Percentiles rank a stretch among this genome's conserved stretches.
Evolutionary conservation across 352 stramenopile genomes (phyloP).

Genomic region (Phytophthora pini): DNA sequence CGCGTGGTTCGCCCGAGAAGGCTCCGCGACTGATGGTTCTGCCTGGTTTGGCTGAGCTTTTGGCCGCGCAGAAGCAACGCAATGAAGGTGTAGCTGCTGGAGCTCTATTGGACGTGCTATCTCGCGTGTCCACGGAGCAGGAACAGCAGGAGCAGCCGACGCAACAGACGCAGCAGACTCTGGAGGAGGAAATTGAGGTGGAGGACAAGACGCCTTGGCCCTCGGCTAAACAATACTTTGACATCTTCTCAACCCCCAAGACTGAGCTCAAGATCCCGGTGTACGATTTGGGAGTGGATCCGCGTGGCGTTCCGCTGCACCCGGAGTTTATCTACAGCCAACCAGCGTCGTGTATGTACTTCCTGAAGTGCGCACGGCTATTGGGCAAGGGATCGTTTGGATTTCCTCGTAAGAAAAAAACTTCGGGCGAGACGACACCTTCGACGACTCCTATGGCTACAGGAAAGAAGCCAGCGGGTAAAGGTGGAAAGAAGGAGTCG

Average conservation of each 20-base stretch:
- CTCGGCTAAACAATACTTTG: slow-evolving; percentile 69
- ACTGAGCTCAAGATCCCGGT: slow-evolving; percentile 55
- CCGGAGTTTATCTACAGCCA: slow-evolving; percentile 83
- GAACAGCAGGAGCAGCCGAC: slow-evolving; percentile 1
- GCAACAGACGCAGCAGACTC: slow-evolving; percentile 3
- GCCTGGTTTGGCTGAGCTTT: slow-evolving; percentile 49
- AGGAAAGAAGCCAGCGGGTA: slow-evolving; percentile 27
- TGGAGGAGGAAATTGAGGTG: slow-evolving; percentile 43
- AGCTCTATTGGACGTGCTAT: slow-evolving; percentile 24
- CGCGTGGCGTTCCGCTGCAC: slow-evolving; percentile 71
- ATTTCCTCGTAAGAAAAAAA: slow-evolving; percentile 71
- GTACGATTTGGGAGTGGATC: slow-evolving; percentile 77
- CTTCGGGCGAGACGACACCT: slow-evolving; percentile 10
- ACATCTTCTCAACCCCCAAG: slow-evolving; percentile 52
- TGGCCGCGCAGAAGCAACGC: slow-evolving; percentile 43
- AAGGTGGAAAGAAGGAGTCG: slow-evolving; percentile 47
- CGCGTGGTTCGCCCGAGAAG: slow-evolving; percentile 23
- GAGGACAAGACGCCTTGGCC: slow-evolving; percentile 85
- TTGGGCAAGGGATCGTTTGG: slow-evolving; percentile 76
- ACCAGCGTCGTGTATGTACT: slow-evolving; percentile 81
- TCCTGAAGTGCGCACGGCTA: slow-evolving; percentile 64
- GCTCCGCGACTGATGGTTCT: slow-evolving; percentile 40
- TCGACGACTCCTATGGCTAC: slow-evolving; percentile 15
- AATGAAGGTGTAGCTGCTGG: slow-evolving; percentile 21
- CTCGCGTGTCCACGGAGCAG: slow-evolving; percentile 26